Evolutionary conservation across 2,329 filamentous ascomycete species (phyloP).

Genomic region (Colletotrichum tropicicola): DNA sequence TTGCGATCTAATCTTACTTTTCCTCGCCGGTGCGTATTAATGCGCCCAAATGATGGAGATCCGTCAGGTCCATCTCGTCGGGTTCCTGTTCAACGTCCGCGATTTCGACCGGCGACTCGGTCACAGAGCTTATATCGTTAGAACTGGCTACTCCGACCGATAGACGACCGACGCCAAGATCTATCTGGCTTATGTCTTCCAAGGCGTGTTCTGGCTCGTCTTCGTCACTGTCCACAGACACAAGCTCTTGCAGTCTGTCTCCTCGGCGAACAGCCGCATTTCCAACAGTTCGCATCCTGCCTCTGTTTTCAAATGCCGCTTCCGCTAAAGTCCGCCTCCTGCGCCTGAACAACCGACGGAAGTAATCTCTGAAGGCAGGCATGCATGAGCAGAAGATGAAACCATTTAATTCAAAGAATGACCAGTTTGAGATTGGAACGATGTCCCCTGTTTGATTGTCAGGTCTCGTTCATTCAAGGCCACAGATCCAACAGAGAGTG

Average conservation of each 20-base stretch:
- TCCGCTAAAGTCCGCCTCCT: neutral
- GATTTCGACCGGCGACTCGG: neutral
- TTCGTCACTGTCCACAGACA: slow-evolving; percentile 2
- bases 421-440: slow-evolving; percentile 23
- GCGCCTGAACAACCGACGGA: slow-evolving; percentile 7
- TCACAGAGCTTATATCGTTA: neutral
- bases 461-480: neutral
- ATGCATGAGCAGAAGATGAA: slow-evolving; percentile 27
- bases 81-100: neutral
- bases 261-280: neutral
- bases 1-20: too few species aligned
- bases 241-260: neutral
- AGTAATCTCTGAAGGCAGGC: slow-evolving; percentile 19
- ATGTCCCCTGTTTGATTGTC: neutral
- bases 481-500: neutral
- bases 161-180: neutral
- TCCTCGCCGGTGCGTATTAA: neutral
- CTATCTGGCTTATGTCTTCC: neutral
- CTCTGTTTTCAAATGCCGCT: neutral
- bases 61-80: neutral
- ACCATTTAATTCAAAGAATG: slow-evolving; percentile 17
- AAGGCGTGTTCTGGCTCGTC: neutral
- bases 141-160: neutral
- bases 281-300: neutral
- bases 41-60: neutral